Evolutionary conservation across 768 basidiomycete species (phyloP), one percentile per base, ranked within the genome.

Genomic region (Lactifluus hygrophoroides): DNA sequence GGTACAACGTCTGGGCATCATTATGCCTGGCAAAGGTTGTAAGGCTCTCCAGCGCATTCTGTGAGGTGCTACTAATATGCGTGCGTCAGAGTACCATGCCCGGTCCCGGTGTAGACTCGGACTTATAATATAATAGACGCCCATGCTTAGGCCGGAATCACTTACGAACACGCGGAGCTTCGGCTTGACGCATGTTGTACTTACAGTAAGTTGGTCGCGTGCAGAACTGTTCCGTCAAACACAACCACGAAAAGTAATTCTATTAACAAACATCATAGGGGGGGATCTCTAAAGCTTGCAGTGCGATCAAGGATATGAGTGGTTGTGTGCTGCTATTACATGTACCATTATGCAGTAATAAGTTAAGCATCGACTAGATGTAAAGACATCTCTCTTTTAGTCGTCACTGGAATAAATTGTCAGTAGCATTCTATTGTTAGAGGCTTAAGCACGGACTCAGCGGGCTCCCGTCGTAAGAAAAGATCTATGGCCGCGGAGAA

Each of bases 401-500:
- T 63, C 62, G 3, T 63, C 62, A 44, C 62, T 63, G 6, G 21
- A 16, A n/a, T 17, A 51, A 11, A 23, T 9, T 2, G 37, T 60
- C 52, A 62, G 58, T 32, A 17, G 16, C 16, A 35, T 27, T 50
- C 16, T n/a, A 40, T n/a, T 14, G 23, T 38, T 3, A 34, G 37
- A 38, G 19, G 21, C 2, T 4, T 5, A 28, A 21, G 30, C 30
- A 72, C 85, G 69, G 66, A 86, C 90, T 91, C 90, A 67, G 85
- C 69, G n/a, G 88, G 75, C 70, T 91, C 88, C 70, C 87, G 76
- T 71, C 87, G 80, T 59, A 93, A 70, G 71, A 90, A 95, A 65
- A 84, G 66, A 70, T 98, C 95, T 63, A 98, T 94, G 11, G 80
- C 92, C 0, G 84, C 84, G 13, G 94, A 95, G 74, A 98, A 98